Base-by-base conservation (phyloP, 2,329 filamentous ascomycete genomes). In the Clarireedia monteithiana region DNA sequence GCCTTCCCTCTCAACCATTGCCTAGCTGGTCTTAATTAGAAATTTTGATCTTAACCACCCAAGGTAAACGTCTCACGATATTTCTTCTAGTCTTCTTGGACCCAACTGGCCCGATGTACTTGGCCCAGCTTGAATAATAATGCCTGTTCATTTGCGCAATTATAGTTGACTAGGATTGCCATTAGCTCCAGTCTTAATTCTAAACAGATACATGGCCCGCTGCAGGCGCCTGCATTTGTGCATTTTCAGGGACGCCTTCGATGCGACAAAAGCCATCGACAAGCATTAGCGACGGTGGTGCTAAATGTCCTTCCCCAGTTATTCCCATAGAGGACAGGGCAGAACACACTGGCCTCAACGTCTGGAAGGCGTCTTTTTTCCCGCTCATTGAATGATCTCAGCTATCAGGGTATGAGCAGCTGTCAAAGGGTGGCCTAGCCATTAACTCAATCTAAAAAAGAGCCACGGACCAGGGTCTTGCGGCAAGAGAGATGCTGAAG, bases 201-300 rank as follows among this genome's bases (percentile, higher is more conserved):
- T 24, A 55, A 51, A 38, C 47, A 55, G 48, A 51, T 27, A 50
- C 26, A 55, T 55, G 36, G 47, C 7, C 47, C 53, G 53, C 53
- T 55, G 53, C 53, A 55, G 53, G 53, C 48, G 53, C 53, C 47
- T 51, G 53, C 47, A 50, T 55, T 55, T 26, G 53, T 36, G 50
- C 15, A 51, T 44, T 40, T 44, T 48, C 36, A 26, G 48, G 48
- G 51, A 49, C 44, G 34, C 44, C 51, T 42, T n/a, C 23, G 12
- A 54, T 44, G 39, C 51, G 17, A 42, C 6, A 42, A 42, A 42
- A 20, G 39, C 39, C 42, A 42, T 17, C n/a, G 6, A 6, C 39
- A 27, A 53, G n/a, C 42, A 47, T 53, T 48, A 53, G 51, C 44
- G 52, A 49, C 38, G 24, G 48, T 53, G 23, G 38, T 53, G 23